Evolutionary conservation across 257 asterid genomes (phyloP).

Genomic region (Prunella vulgaris): DNA sequence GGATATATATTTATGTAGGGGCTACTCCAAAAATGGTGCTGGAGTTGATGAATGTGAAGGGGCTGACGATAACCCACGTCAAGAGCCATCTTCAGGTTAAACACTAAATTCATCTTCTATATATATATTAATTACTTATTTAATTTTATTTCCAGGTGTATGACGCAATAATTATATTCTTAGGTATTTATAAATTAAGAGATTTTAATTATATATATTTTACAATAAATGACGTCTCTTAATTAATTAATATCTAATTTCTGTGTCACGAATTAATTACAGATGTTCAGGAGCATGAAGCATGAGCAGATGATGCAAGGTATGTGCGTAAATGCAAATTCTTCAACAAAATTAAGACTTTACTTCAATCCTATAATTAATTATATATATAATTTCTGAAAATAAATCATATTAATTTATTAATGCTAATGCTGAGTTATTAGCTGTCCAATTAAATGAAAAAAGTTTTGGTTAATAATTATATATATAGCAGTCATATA

Average conservation of each 20-base stretch:
- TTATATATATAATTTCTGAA: too few species aligned
- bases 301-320: constrained; percentile 61
- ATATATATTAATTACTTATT: not conserved
- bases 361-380: not conserved
- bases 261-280: constrained; percentile 25
- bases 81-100: constrained; percentile 88
- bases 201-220: not conserved
- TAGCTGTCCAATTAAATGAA: not conserved
- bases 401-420: too few species aligned
- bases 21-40: constrained; percentile 85
- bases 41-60: constrained; percentile 74
- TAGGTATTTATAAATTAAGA: too few species aligned
- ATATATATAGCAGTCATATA: not conserved
- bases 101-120: constrained; percentile 15
- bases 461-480: not conserved
- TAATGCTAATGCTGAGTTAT: not conserved
- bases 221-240: not conserved
- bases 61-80: constrained; percentile 64
- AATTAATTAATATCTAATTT: constrained; percentile 6
- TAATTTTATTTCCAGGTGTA: not conserved
- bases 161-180: constrained; percentile 10
- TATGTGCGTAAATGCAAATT: constrained; percentile 19
- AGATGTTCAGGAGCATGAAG: constrained; percentile 82
- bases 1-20: constrained; percentile 27
- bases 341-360: not conserved